Evolutionary conservation across 441 rosid genomes (phyloP), one percentile per base, ranked within the genome.

Genomic region (Eugenia klotzschiana): DNA sequence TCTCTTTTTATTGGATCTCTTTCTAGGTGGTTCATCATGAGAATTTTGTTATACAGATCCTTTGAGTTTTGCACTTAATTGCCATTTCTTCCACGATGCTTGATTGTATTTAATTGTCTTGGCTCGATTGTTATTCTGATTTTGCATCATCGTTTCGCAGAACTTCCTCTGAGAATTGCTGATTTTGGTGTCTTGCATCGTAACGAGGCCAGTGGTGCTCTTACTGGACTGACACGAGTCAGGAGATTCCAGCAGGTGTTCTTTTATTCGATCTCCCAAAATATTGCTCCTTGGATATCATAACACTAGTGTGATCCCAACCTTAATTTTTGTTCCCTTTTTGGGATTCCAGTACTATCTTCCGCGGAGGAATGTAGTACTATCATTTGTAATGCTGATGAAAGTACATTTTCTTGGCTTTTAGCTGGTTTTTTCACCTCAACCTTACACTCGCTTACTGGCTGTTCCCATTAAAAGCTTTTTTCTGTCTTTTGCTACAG

Each of bases 141-240:
- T 64, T 64, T 64, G 12, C 14, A 20, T 64, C 7, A 12, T 64
- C 16, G 8, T 74, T 90, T 29, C 89, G 83, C 90, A 97, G 99
- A 96, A 86, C 94, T 97, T 86, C 99, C 99, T 87, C 91, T 97
- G 81, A 91, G 98, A 81, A 40, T 94, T 87, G 99, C 99, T 82
- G 98, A 97, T 92, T 97, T 94, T 88, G 99, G 99, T 64, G 99
- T 91, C 81, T 89, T 97, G 88, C 99, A 96, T 89, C 98, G 98
- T 27, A 96, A 97, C 72, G 99, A 97, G 91, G 99, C 99, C 84
- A 95, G 99, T 90, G 99, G 99, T 84, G 99, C 98, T 55, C 98
- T 97, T 82, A 94, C 96, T 84, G 99, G 99, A 83, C 89, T 97
- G 90, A 96, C 98, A 83, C 98, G 98, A 84, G 99, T 97, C 82